A percentile compares a stretch with the other conserved stretches of the same genome.
These are phyloP conservation scores for Cryptomeria japonica DNA, from an alignment of 75 land plant species.

Conservation along the genomic window DNA sequence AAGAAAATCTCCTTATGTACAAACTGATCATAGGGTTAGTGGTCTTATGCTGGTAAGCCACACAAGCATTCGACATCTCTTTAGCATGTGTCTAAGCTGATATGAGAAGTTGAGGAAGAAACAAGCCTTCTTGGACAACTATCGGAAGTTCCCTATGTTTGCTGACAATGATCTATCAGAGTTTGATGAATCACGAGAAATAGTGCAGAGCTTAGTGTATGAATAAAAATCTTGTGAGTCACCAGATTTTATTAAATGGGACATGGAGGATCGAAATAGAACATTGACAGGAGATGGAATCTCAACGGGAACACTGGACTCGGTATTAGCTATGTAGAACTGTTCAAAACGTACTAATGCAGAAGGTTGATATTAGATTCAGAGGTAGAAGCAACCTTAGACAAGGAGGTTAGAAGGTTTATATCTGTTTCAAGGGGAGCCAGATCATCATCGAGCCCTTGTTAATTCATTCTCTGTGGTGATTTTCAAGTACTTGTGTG, in stretches of 20 bases:
- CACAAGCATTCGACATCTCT: slow-evolving; percentile 97
- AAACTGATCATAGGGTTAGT: slow-evolving; percentile 98
- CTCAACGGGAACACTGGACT: slow-evolving; percentile 56
- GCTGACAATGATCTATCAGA: slow-evolving; percentile 98
- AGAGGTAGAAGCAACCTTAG: too few relatives aligned
- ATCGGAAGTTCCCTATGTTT: slow-evolving; percentile 98
- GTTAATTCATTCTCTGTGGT: too few relatives aligned
- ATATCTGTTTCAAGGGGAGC: too few relatives aligned
- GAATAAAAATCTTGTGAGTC: slow-evolving; percentile 99
- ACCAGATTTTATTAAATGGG: slow-evolving; percentile 99
- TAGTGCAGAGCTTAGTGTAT: slow-evolving; percentile 97
- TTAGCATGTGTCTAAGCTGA: slow-evolving; percentile 90
- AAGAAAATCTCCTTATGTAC: slow-evolving; percentile 98
- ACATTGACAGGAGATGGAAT: slow-evolving; percentile 63
- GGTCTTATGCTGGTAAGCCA: slow-evolving; percentile 99
- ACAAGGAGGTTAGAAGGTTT: too few relatives aligned
- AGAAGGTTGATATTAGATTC: too few relatives aligned
- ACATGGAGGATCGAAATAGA: slow-evolving; percentile 88
- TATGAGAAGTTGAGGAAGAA: slow-evolving; percentile 99
- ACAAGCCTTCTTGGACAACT: slow-evolving; percentile 98
- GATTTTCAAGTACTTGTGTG: too few relatives aligned
- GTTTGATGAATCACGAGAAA: slow-evolving; percentile 98
- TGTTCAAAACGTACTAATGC: background rate
- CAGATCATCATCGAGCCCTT: too few relatives aligned
- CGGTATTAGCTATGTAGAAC: slow-evolving; percentile 37